phyloP scores from a whole-genome alignment of 1,139 yeast genomes.

The Suhomyces bokatorum region DNA sequence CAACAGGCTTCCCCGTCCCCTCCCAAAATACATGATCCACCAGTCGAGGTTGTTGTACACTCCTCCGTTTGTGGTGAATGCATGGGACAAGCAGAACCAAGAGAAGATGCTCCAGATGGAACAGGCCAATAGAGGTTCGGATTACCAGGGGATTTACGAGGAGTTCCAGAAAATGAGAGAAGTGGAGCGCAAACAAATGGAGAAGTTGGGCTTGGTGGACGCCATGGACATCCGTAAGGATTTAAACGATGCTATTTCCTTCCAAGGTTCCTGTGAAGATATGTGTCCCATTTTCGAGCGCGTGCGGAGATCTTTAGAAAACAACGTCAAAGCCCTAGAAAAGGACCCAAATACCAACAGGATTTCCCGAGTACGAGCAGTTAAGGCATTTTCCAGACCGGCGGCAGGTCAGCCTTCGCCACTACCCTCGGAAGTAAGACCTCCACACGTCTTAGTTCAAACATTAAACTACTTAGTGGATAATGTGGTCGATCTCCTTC shows the following conservation, averaged over 20 bases:
- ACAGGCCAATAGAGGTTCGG: slow-evolving; percentile 31
- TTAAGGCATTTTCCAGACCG: slow-evolving; percentile 94
- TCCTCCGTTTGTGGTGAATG: slow-evolving; percentile 35
- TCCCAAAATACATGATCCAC: slow-evolving; percentile 38
- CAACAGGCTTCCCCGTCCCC: slow-evolving; percentile 25
- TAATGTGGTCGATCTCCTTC: slow-evolving; percentile 62
- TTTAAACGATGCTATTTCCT: slow-evolving; percentile 80
- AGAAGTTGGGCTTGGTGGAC: slow-evolving; percentile 78
- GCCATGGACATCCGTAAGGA: slow-evolving; percentile 81
- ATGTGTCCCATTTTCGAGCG: slow-evolving; percentile 97
- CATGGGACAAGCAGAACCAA: slow-evolving; percentile 47
- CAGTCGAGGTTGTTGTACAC: slow-evolving; percentile 42
- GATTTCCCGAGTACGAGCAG: slow-evolving; percentile 65
- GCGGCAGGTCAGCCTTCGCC: slow-evolving; percentile 99
- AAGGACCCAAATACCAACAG: slow-evolving; percentile 63
- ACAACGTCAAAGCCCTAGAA: slow-evolving; percentile 81
- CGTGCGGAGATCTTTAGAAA: slow-evolving; percentile 83
- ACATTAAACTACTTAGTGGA: slow-evolving; percentile 73
- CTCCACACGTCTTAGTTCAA: slow-evolving; percentile 69
- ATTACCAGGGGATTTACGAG: slow-evolving; percentile 48
- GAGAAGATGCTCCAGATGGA: slow-evolving; percentile 41
- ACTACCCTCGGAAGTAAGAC: slow-evolving; percentile 94
- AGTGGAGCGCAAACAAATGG: slow-evolving; percentile 78
- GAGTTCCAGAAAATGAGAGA: slow-evolving; percentile 74
- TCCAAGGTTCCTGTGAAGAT: slow-evolving; percentile 84